Evolutionary conservation across 2,329 filamentous ascomycete genomes (phyloP).

Genomic region (Fusarium multiceps): DNA sequence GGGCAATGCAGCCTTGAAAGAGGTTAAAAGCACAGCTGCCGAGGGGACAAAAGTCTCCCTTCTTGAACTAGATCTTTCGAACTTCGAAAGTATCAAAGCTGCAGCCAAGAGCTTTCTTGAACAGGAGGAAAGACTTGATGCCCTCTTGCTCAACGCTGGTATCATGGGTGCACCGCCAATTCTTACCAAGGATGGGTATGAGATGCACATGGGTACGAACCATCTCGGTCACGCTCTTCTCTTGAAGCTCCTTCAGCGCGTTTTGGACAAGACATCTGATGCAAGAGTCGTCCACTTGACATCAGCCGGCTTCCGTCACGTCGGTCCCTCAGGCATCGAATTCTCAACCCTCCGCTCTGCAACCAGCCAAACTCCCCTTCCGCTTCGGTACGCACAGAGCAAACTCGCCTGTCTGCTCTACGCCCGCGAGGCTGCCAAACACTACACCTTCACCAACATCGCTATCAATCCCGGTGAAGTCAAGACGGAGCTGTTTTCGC

Average conservation of each 20-base stretch:
- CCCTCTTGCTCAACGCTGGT: slow-evolving; percentile 5
- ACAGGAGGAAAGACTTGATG: not conserved
- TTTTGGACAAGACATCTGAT: accelerated
- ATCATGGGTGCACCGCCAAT: slow-evolving; percentile 2
- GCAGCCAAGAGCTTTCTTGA: not conserved
- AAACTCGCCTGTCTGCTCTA: slow-evolving; percentile 1
- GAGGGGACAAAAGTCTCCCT: not conserved
- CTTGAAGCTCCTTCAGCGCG: not conserved
- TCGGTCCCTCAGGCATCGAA: not conserved
- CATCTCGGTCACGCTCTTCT: slow-evolving; percentile 5
- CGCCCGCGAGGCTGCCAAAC: not conserved
- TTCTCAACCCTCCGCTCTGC: not conserved
- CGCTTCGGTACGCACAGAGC: not conserved
- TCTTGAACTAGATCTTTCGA: not conserved
- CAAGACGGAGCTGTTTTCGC: not conserved
- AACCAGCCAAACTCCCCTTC: not conserved
- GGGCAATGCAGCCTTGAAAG: accelerated
- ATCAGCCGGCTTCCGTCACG: slow-evolving; percentile 2
- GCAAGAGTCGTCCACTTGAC: not conserved
- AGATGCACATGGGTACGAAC: slow-evolving; percentile 19
- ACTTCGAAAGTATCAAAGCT: not conserved
- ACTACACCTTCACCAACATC: not conserved
- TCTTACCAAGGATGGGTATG: not conserved
- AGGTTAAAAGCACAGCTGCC: accelerated
- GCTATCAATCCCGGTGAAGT: slow-evolving; percentile 15